Evolutionary conservation across 73 alveolate species (phyloP).

Genomic region (Paramecium bursaria): DNA sequence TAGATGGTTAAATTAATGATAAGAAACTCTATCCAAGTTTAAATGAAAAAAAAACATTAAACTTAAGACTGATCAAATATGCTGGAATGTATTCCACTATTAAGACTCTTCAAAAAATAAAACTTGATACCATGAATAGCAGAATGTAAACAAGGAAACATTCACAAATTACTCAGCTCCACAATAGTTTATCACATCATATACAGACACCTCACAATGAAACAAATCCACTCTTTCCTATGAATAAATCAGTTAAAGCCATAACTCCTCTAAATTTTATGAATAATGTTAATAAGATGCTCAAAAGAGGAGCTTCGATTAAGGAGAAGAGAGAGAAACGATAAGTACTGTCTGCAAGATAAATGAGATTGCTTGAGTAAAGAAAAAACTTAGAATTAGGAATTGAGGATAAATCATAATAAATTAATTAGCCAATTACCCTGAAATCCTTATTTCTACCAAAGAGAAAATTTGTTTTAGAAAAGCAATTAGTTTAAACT

Average conservation of each 20-base stretch:
- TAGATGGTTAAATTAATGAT: not conserved
- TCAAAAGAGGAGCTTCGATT: conserved; percentile 12
- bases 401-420: not conserved
- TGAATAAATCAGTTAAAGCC: no score
- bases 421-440: not conserved
- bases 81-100: conserved; percentile 5
- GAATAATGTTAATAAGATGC: conserved; percentile 21
- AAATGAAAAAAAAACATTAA: not conserved
- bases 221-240: no score
- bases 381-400: conserved; percentile 37
- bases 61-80: conserved; percentile 34
- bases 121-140: not conserved
- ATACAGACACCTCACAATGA: not conserved
- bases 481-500: not conserved
- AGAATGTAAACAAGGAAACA: no score
- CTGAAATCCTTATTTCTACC: conserved; percentile 18
- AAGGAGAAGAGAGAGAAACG: conserved; percentile 23
- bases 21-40: no score
- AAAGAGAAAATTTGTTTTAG: conserved; percentile 19
- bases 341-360: conserved; percentile 41
- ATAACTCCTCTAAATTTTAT: no score
- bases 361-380: not conserved
- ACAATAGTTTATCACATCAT: not conserved
- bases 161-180: not conserved
- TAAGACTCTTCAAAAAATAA: conserved; percentile 25